Evolutionary conservation across 2,329 filamentous ascomycete species (phyloP), one percentile per base, ranked within the genome.

Genomic region (Calonectria ilicicola): DNA sequence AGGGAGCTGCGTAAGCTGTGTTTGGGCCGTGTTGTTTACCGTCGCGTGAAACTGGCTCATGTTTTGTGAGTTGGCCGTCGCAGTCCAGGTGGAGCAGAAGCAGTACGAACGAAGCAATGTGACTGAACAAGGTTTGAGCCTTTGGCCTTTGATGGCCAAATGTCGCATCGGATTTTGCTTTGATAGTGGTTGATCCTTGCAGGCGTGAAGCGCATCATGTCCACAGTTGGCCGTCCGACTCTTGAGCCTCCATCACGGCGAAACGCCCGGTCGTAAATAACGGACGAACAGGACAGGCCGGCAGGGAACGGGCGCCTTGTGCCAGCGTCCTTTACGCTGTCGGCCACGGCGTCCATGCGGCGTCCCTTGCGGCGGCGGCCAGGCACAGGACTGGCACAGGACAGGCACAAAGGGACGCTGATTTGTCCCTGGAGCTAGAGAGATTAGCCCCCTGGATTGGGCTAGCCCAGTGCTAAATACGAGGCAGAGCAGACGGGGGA

Each of bases 401-500:
- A n/a, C n/a, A n/a, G n/a, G n/a, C n/a, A n/a, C n/a, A n/a, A n/a
- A n/a, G n/a, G n/a, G n/a, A 23, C 35, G 26, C 44, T 69, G 53
- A 51, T 70, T 75, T 76, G 67, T 72, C 70, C 69, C 75, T 71
- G 66, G 70, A 63, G 75, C 75, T 69, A 71, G 67, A 62, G 75
- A 79, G 74, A 77, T 79, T 78, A 69, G 72, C 38, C 65, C 21
- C 63, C 72, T 69, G n/a, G 42, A 67, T 62, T 72, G 60, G 73
- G 40, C 63, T 72, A 64, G 67, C 62, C 67, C 66, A 46, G 46
- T 27, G 29, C 68, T 67, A 69, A 72, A 76, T 72, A 69, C 72
- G 76, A 79, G 73, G 75, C 76, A 78, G 77, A 75, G 67, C 71
- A 73, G 56, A 60, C 69, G 76, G 71, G 72, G 71, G 56, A 63